phyloP scores from a whole-genome alignment of 73 alveolate species.

The Stentor coeruleus region DNA sequence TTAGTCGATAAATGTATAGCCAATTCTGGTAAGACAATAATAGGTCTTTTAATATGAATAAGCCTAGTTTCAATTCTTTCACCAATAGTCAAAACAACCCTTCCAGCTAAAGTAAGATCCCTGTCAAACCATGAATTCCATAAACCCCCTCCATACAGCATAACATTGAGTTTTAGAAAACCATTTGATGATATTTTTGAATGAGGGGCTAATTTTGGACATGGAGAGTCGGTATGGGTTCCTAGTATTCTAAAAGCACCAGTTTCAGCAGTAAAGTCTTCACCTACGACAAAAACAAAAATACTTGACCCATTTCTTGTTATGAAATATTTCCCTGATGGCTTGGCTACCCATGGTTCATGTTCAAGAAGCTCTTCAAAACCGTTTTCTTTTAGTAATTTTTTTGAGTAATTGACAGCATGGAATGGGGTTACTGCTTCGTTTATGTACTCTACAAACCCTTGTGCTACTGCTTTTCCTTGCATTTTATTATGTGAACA shows the following conservation, averaged over 20 bases:
- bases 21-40: constrained; percentile 56
- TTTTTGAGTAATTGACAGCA: not conserved
- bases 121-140: constrained; percentile 76
- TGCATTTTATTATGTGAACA: no score
- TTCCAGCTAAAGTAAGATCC: constrained; percentile 70
- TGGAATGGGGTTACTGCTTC: constrained; percentile 26
- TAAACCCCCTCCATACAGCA: constrained; percentile 68
- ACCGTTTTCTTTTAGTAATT: constrained; percentile 38
- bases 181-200: constrained; percentile 45
- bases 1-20: constrained; percentile 61
- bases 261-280: constrained; percentile 45
- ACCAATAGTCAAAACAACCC: constrained; percentile 46
- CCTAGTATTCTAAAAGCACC: constrained; percentile 56
- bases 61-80: constrained; percentile 44
- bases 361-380: constrained; percentile 56
- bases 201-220: constrained; percentile 54
- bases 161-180: constrained; percentile 59
- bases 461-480: no score
- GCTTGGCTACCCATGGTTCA: constrained; percentile 27
- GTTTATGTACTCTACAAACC: constrained; percentile 6
- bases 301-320: constrained; percentile 61
- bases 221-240: constrained; percentile 70
- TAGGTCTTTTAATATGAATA: constrained; percentile 54
- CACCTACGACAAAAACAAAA: constrained; percentile 55
- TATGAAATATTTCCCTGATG: constrained; percentile 48